Conservation (phyloP, 2,329 filamentous ascomycete species). For the Emericellopsis atlantica region DNA sequence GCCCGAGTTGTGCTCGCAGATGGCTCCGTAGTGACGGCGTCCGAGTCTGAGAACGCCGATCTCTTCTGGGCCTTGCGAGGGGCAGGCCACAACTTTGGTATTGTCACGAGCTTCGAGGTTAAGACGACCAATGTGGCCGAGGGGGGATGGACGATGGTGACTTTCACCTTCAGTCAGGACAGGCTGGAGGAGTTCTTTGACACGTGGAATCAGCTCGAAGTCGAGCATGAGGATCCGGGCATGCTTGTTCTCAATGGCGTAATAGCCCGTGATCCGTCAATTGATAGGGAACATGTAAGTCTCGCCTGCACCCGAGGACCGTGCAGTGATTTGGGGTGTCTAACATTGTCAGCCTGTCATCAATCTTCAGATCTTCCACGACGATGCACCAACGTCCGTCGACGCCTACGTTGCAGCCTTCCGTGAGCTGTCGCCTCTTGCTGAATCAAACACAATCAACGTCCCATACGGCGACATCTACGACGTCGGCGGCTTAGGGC, state of each 20-base stretch:
- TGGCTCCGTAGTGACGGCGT: constrained; percentile 23
- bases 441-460: constrained; percentile 1
- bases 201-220: constrained; percentile 3
- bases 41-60: constrained; percentile 22
- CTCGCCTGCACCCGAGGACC: fast-evolving
- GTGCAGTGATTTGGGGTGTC: not conserved
- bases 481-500: constrained; percentile 3
- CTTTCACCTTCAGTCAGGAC: constrained; percentile 18
- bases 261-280: not conserved
- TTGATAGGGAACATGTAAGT: constrained; percentile 4
- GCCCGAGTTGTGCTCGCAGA: constrained; percentile 34
- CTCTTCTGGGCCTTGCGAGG: constrained; percentile 32
- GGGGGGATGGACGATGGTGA: constrained; percentile 23
- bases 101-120: constrained; percentile 29
- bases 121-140: constrained; percentile 30
- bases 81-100: constrained; percentile 43
- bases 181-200: constrained; percentile 8
- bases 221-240: constrained; percentile 1
- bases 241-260: constrained; percentile 2
- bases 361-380: constrained; percentile 3
- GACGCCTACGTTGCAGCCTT: constrained; percentile 4
- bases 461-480: constrained; percentile 3
- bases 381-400: constrained; percentile 1
- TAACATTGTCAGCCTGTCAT: constrained; percentile 5
- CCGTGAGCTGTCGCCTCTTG: constrained; percentile 4